A percentile compares a stretch with the other conserved stretches of the same genome.
These are phyloP conservation scores for Tolypocladium inflatum DNA, from an alignment of 2,329 filamentous ascomycete species.

Conservation along the genomic window DNA sequence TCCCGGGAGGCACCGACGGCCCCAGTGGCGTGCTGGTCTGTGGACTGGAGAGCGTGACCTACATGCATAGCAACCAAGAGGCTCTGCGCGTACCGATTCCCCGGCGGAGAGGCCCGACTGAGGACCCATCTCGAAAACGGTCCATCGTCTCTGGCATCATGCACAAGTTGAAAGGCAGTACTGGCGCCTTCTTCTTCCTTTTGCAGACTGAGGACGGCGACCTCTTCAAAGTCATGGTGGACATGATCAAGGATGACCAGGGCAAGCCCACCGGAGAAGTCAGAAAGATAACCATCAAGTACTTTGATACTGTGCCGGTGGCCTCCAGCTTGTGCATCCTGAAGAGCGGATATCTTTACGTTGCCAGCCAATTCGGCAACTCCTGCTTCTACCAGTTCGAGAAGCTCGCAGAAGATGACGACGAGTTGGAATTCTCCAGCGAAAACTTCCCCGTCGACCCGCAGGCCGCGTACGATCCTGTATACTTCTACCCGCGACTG, in stretches of 20 bases:
- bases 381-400: slow-evolving; percentile 96
- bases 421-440: slow-evolving; percentile 78
- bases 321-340: slow-evolving; percentile 83
- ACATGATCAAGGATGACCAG: slow-evolving; percentile 75
- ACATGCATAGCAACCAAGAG: slow-evolving; percentile 91
- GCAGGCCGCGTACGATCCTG: slow-evolving; percentile 59
- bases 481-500: slow-evolving; percentile 75
- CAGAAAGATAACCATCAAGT: slow-evolving; percentile 80
- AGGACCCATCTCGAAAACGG: slow-evolving; percentile 86
- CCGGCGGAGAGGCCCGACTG: slow-evolving; percentile 73
- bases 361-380: slow-evolving; percentile 86
- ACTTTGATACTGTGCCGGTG: slow-evolving; percentile 92
- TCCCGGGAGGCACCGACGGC: slow-evolving; percentile 86
- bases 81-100: slow-evolving; percentile 85
- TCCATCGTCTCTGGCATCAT: slow-evolving; percentile 86
- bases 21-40: slow-evolving; percentile 94
- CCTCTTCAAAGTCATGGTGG: slow-evolving; percentile 90
- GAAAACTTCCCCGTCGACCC: slow-evolving; percentile 74
- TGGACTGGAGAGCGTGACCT: slow-evolving; percentile 88
- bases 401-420: slow-evolving; percentile 90
- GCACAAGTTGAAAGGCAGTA: slow-evolving; percentile 80
- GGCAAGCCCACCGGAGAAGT: slow-evolving; percentile 76
- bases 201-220: slow-evolving; percentile 97
- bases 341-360: slow-evolving; percentile 91
- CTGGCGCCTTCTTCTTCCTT: slow-evolving; percentile 91